Evolutionary conservation across 2,329 filamentous ascomycete species (phyloP).

Genomic region (Trichoderma semiorbis): DNA sequence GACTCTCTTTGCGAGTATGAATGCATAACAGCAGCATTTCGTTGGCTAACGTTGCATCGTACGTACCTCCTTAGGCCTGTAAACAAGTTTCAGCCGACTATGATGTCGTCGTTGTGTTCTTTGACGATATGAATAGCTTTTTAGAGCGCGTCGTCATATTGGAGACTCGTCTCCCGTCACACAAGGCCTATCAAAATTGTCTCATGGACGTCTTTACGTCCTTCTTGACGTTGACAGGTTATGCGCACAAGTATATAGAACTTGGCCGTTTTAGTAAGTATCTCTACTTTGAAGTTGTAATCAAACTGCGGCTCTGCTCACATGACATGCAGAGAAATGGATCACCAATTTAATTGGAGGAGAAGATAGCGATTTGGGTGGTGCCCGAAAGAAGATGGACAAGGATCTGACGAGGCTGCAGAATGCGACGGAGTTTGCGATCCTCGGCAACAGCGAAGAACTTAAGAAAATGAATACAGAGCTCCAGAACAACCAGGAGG

Average conservation of each 20-base stretch:
- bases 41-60: not conserved
- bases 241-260: slow-evolving; percentile 35
- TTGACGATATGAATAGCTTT: slow-evolving; percentile 37
- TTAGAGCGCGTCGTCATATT: slow-evolving; percentile 34
- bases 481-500: slow-evolving; percentile 27
- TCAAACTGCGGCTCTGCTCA: not conserved
- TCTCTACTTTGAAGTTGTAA: no score
- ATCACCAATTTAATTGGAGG: slow-evolving; percentile 30
- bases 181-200: slow-evolving; percentile 32
- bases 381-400: slow-evolving; percentile 30
- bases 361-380: slow-evolving; percentile 31
- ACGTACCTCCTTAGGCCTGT: slow-evolving; percentile 23
- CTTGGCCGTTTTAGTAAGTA: slow-evolving; percentile 31
- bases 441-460: slow-evolving; percentile 33
- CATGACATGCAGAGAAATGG: slow-evolving; percentile 28
- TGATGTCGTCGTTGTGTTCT: slow-evolving; percentile 38
- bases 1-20: not conserved
- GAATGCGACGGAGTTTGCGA: slow-evolving; percentile 33
- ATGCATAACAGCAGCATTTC: fast-evolving
- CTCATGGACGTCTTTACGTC: slow-evolving; percentile 38
- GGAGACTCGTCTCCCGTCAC: slow-evolving; percentile 30
- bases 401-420: slow-evolving; percentile 28
- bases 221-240: slow-evolving; percentile 32
- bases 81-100: slow-evolving; percentile 35
- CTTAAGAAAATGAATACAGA: slow-evolving; percentile 27